Evolutionary conservation across 768 basidiomycete species (phyloP).

Genomic region (Boletus coccyginus): DNA sequence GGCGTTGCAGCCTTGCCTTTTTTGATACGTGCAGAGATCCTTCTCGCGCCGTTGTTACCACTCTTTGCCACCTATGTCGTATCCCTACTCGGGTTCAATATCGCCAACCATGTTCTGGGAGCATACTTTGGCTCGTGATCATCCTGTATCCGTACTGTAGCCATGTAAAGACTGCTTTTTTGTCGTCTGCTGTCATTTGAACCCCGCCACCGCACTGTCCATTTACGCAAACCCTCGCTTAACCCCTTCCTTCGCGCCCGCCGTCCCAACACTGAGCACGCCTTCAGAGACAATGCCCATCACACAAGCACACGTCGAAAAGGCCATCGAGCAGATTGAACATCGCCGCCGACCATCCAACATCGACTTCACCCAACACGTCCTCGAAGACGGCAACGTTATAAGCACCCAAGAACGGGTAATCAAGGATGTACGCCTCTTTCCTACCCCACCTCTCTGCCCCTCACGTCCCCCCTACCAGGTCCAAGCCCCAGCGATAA

Average conservation of each 20-base stretch:
- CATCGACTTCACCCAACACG: constrained; percentile 90
- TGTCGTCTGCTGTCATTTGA: constrained; percentile 21
- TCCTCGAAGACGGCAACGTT: constrained; percentile 86
- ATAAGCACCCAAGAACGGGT: constrained; percentile 95
- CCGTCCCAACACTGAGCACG: background rate
- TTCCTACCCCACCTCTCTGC: background rate
- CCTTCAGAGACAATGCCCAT: constrained; percentile 29
- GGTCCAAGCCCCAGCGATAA: constrained; percentile 98
- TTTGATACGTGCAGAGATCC: constrained; percentile 82
- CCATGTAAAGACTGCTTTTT: constrained; percentile 1
- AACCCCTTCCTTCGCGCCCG: constrained; percentile 5
- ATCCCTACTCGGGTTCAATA: constrained; percentile 87
- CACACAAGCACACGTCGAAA: constrained; percentile 35
- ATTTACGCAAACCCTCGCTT: constrained; percentile 11
- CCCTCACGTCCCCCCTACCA: constrained; percentile 29
- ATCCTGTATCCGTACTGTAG: background rate
- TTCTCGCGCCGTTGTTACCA: constrained; percentile 88
- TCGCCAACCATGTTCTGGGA: constrained; percentile 76
- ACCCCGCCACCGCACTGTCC: constrained; percentile 22
- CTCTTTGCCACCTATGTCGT: constrained; percentile 83
- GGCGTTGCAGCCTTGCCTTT: constrained; percentile 80
- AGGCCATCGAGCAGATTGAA: constrained; percentile 36
- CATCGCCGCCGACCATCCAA: constrained; percentile 50
- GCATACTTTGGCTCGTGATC: constrained; percentile 67
- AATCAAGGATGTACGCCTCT: constrained; percentile 79